Conservation (phyloP, 2,329 filamentous ascomycete genomes). For the Metarhizium humberi region DNA sequence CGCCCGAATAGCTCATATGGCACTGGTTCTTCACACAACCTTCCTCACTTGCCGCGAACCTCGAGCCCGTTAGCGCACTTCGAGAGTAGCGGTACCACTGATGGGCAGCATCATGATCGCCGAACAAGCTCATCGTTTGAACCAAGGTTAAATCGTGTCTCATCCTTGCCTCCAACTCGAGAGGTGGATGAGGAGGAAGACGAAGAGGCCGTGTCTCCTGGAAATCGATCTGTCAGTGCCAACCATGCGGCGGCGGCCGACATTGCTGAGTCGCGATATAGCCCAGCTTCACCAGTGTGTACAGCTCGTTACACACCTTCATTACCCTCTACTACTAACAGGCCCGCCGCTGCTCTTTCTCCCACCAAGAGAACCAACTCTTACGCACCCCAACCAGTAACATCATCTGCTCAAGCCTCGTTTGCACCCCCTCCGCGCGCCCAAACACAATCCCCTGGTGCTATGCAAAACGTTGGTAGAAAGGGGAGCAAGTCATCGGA, state of each 20-base stretch:
- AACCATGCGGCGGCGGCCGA: slow-evolving; percentile 14
- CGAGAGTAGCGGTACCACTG: slow-evolving; percentile 40
- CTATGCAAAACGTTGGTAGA: slow-evolving; percentile 26
- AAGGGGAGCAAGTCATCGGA: slow-evolving; percentile 26
- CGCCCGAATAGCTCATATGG: slow-evolving; percentile 35
- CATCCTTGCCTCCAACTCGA: slow-evolving; percentile 50
- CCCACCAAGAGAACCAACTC: slow-evolving; percentile 45
- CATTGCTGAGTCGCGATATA: slow-evolving; percentile 27
- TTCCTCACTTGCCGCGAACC: slow-evolving; percentile 53
- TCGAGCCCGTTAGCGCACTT: slow-evolving; percentile 59
- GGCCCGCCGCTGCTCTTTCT: slow-evolving; percentile 34
- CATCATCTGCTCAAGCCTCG: slow-evolving; percentile 19
- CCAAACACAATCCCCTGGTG: slow-evolving; percentile 53
- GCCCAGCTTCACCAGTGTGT: slow-evolving; percentile 23
- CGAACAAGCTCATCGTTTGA: slow-evolving; percentile 46
- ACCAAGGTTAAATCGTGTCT: slow-evolving; percentile 41
- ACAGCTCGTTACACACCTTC: slow-evolving; percentile 39
- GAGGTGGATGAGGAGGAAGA: slow-evolving; percentile 53
- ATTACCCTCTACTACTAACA: slow-evolving; percentile 27
- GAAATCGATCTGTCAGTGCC: slow-evolving; percentile 16
- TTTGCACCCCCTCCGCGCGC: slow-evolving; percentile 49
- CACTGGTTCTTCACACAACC: slow-evolving; percentile 29
- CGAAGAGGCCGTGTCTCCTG: slow-evolving; percentile 9
- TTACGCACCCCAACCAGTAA: slow-evolving; percentile 36
- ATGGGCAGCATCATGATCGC: slow-evolving; percentile 34